Base-by-base conservation (phyloP, 495 filamentous ascomycete species). In the Jackrogersella minutella region DNA sequence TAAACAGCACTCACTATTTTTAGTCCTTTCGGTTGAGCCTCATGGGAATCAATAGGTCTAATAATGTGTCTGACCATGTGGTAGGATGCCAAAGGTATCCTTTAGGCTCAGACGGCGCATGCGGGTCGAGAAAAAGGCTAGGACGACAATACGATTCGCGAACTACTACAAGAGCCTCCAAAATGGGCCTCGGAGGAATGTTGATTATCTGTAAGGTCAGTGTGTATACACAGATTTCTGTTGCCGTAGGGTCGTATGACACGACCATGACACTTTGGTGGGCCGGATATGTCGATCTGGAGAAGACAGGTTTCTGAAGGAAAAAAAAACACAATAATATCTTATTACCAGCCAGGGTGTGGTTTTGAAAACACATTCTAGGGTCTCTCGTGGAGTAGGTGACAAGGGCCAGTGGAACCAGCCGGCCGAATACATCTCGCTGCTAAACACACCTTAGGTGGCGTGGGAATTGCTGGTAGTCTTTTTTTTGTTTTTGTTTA, bases 261-360 rank as follows among this genome's bases (percentile, higher is more conserved):
- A 72, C 64, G 63, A 60, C 62, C 69, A 64, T 60, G 62, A 74
- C 62, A 69, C 71, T 52, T 60, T 71, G 30, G 64, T 67, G 53
- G 64, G 33, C 62, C 64, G 71, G 71, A 72, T 69, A 69, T 36
- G 66, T 74, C 65, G 71, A 74, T 74, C 71, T 73, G 62, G 71
- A 73, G 71, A 66, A 68, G 71, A 53, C 62, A 64, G 63, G 71
- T 68, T 49, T 58, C 58, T 57, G 51, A 68, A 58, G n/a, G n/a
- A n/a, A n/a, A n/a, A n/a, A n/a, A n/a, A n/a, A n/a, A 49, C 52
- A 24, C 41, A 68, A 68, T 26, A 63, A 64, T 62, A 63, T 36
- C 47, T 34, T 51, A 47, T 61, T 53, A 55, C 58, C 31, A 56
- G 54, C 70, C 56, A 64, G 67, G 70, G 56, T 17, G 16, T 55